Evolutionary conservation across 2,329 filamentous ascomycete genomes (phyloP).

Genomic region (Coleophoma eucalyptorum): DNA sequence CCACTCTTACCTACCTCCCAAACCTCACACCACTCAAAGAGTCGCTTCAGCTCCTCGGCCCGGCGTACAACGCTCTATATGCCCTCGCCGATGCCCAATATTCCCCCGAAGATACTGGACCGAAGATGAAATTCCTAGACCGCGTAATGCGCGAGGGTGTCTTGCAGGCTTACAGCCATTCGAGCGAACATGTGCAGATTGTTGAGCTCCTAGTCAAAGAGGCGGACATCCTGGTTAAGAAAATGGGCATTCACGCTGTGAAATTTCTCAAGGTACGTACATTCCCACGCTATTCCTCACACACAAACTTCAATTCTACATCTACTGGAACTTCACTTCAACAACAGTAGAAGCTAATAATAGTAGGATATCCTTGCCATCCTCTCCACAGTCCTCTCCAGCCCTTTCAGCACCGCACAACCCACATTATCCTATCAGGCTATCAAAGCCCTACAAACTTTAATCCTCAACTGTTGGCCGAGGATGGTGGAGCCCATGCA

Average conservation of each 20-base stretch:
- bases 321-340: too few relatives aligned
- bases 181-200: constrained; percentile 53
- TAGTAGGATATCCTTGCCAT: constrained; percentile 63
- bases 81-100: constrained; percentile 38
- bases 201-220: constrained; percentile 51
- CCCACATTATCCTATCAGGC: constrained; percentile 47
- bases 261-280: constrained; percentile 65
- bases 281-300: constrained; percentile 23
- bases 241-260: constrained; percentile 57
- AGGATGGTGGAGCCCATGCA: constrained; percentile 54
- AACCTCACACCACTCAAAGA: constrained; percentile 71
- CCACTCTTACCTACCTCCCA: constrained; percentile 73
- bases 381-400: constrained; percentile 58
- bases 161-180: constrained; percentile 51
- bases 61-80: constrained; percentile 65
- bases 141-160: constrained; percentile 52
- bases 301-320: too few relatives aligned
- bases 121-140: constrained; percentile 42
- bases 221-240: constrained; percentile 43
- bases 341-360: background rate
- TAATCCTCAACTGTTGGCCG: constrained; percentile 66
- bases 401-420: constrained; percentile 61
- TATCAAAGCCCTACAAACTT: constrained; percentile 44
- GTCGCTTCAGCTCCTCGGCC: constrained; percentile 58
- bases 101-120: constrained; percentile 5